Base-by-base conservation (phyloP, 1,139 yeast species). In the Sugiyamaella pinicola region DNA sequence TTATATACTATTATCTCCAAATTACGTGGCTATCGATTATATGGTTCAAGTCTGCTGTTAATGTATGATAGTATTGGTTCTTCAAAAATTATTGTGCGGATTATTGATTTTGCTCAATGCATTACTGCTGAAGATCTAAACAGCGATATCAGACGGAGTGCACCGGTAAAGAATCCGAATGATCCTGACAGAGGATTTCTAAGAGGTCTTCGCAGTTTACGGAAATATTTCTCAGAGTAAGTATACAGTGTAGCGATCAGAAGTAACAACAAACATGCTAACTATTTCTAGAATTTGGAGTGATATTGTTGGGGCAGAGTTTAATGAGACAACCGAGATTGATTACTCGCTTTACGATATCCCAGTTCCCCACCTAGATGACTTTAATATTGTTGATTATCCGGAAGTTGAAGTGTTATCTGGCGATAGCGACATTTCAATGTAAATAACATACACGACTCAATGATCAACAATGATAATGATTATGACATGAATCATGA, bases 21-120 rank as follows among this genome's bases (percentile, higher is more conserved):
- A 34, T 74, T 93, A 53, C 73, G 74, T 9, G 93, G 95, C n/a
- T 95, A 90, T 69, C 76, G 99, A 57, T 78, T 95, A 68, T 95
- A 93, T 68, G 99, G 99, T 0, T 85, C 96, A 2, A 87, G 96
- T 31, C 75, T 95, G 53, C 74, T 95, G 58, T 75, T 95, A 60
- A 88, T 93, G 84, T 91, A 91, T 68, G 99, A 93, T 66, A 93
- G 88, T 12, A 70, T 65, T 1, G 67, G 70, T 18, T 61, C 57
- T 2, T 68, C 69, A 37, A 50, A 54, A 4, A 68, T 83, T 68
- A 68, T 78, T 55, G 82, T 93, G 18, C 81, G 90, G 58, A 79
- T 95, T 55, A 93, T 95, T 60, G 99, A 95, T 72, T 95, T 95
- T 76, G 98, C 98, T 1, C 96, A 93, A 65, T 87, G 96, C 64